Conservation (phyloP, 78 protist species). For the Speleostelium caveatum region DNA sequence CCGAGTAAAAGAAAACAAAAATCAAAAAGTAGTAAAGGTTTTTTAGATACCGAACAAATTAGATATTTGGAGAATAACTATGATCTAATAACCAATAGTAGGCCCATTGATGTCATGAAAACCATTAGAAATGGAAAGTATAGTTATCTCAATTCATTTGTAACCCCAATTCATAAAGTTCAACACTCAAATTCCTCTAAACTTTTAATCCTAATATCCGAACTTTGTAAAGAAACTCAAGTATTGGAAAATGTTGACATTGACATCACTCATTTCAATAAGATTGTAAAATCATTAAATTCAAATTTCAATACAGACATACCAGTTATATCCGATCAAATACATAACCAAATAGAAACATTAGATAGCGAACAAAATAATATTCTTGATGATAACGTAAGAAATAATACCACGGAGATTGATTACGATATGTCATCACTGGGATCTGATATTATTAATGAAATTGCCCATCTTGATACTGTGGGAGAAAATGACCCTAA, state of each 20-base stretch:
- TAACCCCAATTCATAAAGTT: not conserved
- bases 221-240: too few species aligned
- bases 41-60: slow-evolving; percentile 8
- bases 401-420: not conserved
- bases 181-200: not conserved
- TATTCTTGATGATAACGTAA: too few species aligned
- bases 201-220: too few species aligned
- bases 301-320: too few species aligned
- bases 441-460: too few species aligned
- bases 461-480: too few species aligned
- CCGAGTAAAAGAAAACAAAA: not conserved
- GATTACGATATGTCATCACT: too few species aligned
- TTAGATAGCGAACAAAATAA: too few species aligned
- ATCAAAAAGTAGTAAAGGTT: not conserved
- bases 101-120: not conserved
- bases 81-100: not conserved
- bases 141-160: not conserved
- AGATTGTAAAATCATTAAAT: too few species aligned
- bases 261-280: too few species aligned
- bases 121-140: not conserved
- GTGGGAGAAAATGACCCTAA: not conserved
- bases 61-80: slow-evolving; percentile 21
- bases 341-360: not conserved
- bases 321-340: too few species aligned
- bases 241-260: too few species aligned